Evolutionary conservation across 345 rosid species (phyloP).

Genomic region (Pistacia integerrima): DNA sequence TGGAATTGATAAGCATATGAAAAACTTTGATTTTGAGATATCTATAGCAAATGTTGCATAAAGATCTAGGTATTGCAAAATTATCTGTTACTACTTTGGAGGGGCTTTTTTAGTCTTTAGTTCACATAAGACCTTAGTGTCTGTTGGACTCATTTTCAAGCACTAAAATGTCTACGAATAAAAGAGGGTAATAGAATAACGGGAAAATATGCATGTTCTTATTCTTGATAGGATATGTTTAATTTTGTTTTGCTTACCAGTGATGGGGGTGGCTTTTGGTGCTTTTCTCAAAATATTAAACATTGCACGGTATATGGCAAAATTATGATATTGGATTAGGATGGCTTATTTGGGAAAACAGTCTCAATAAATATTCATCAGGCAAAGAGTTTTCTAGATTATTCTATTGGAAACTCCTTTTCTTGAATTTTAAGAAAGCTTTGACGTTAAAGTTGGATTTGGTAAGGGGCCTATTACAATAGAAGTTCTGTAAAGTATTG

Average conservation of each 20-base stretch:
- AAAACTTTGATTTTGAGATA: background rate
- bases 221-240: background rate
- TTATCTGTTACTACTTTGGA: background rate
- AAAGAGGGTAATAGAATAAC: background rate
- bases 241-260: background rate
- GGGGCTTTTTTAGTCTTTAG: background rate
- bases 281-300: background rate
- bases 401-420: background rate
- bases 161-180: background rate
- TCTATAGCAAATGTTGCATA: background rate
- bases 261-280: background rate
- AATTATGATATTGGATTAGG: background rate
- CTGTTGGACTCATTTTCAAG: background rate
- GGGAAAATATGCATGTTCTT: background rate
- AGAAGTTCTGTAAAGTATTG: background rate
- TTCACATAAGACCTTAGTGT: background rate
- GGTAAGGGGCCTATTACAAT: background rate
- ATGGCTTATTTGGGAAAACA: background rate
- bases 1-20: background rate
- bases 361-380: background rate
- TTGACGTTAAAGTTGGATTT: background rate
- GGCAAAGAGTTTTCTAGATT: background rate
- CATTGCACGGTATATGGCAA: background rate
- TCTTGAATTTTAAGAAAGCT: slow-evolving; percentile 6
- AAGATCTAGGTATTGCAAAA: slow-evolving; percentile 5